Base-by-base conservation (phyloP, 176 grass and related monocot genomes). In the Calamus simplicifolius region DNA sequence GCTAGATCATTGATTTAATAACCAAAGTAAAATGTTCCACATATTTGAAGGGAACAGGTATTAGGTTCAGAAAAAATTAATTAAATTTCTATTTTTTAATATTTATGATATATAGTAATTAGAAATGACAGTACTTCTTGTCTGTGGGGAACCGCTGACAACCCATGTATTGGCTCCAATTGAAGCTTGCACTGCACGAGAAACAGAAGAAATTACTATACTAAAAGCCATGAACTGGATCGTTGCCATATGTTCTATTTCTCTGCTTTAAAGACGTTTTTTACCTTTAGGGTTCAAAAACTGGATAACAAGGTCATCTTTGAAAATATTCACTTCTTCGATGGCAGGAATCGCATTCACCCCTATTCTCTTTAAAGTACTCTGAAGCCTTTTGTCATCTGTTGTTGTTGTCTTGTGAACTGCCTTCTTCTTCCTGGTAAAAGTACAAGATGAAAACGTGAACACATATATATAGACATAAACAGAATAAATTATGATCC, bases 301-400 rank as follows among this genome's bases (percentile, higher is more conserved):
- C 69, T 98, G 87, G 73, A 92, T 98, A 64, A 92, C 93, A 67
- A 89, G 73, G 35, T 98, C 93, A 67, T 98, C 84, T 79, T 92
- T 98, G 70, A 98, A 98, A 70, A 92, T 89, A 66, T 97, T 97
- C 25, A 97, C 92, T 80, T 97, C 92, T 85, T 97, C 92, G 52
- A 97, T 97, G 29, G 92, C 92, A 1, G 92, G 87, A 57, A 97
- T 97, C 50, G 87, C 67, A 68, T 91, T 97, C 66, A 97, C 92
- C 8, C 92, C 92, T 55, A 97, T 77, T 85, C 92, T 97, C 79
- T 91, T 97, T 58, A 91, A 77, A 63, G 87, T 97, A 81, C 84
- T 88, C 81, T 97, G 92, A 25, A 97, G 87, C 75, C 75, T 81
- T 72, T 97, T 97, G 69, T 97, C 92, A 51, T 97, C 92, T 5